Evolutionary conservation across 108 stramenopile species (phyloP).

Genomic region (Fragilariopsis cylindrus): DNA sequence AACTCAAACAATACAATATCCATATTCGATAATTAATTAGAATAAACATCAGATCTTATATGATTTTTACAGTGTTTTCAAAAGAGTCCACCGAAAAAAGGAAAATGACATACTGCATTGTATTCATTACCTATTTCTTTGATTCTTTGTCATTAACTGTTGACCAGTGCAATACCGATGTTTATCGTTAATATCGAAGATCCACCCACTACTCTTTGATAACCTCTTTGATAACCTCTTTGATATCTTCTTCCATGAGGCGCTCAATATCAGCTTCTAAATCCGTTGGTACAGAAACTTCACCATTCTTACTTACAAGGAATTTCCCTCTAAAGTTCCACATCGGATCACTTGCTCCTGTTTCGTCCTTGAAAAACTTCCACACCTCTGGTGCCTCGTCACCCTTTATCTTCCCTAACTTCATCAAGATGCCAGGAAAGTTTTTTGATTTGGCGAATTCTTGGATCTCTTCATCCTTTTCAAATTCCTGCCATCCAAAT

Average conservation of each 20-base stretch:
- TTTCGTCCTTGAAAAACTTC: conserved; percentile 31
- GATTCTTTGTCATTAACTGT: conserved; percentile 13
- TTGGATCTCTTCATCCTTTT: conserved; percentile 33
- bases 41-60: too few species aligned
- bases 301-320: conserved; percentile 38
- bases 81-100: too few species aligned
- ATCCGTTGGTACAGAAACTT: conserved; percentile 15
- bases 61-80: too few species aligned
- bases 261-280: conserved; percentile 10
- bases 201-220: not conserved
- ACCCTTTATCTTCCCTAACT: conserved; percentile 43
- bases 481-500: conserved; percentile 44
- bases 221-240: not conserved
- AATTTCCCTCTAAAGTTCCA: conserved; percentile 48
- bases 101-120: too few species aligned
- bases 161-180: not conserved
- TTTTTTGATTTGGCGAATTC: conserved; percentile 33
- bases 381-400: conserved; percentile 35
- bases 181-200: not conserved
- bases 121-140: not conserved
- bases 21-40: too few species aligned
- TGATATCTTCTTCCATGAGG: conserved; percentile 9
- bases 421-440: conserved; percentile 47
- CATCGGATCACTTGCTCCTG: conserved; percentile 34
- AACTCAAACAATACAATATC: too few species aligned